A percentile compares a stretch with the other conserved stretches of the same genome.
Conservation (phyloP, 768 basidiomycete genomes). For the Lyophyllum semitale region DNA sequence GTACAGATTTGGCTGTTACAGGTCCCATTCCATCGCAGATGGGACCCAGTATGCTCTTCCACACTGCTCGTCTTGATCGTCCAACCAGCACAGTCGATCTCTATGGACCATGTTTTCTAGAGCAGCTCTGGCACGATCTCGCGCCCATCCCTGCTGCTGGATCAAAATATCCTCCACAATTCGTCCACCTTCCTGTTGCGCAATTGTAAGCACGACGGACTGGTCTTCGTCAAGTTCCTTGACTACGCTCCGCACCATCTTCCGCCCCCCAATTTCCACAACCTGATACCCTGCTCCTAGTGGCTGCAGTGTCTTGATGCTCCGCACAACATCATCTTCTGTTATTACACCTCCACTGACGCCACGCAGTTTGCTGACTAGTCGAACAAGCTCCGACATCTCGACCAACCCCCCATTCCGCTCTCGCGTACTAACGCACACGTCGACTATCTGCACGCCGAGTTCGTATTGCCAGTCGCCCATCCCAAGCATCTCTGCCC, state of each 20-base stretch:
- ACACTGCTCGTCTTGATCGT: constrained; percentile 75
- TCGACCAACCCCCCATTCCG: constrained; percentile 93
- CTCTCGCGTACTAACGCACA: constrained; percentile 86
- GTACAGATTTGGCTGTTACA: constrained; percentile 28
- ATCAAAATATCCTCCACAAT: constrained; percentile 68
- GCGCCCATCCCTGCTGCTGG: constrained; percentile 69
- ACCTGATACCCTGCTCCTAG: constrained; percentile 92
- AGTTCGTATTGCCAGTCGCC: constrained; percentile 97
- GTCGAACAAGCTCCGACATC: constrained; percentile 78
- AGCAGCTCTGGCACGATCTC: constrained; percentile 73
- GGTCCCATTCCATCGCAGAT: constrained; percentile 85
- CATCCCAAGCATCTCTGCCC: constrained; percentile 85
- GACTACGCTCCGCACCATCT: constrained; percentile 87
- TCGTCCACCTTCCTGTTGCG: constrained; percentile 66
- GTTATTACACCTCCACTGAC: constrained; percentile 71
- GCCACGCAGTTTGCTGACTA: constrained; percentile 77
- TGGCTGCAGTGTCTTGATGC: constrained; percentile 85
- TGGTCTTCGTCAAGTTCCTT: constrained; percentile 92
- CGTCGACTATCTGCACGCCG: constrained; percentile 92
- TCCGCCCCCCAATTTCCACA: constrained; percentile 68
- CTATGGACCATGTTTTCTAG: constrained; percentile 88
- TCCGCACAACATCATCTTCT: constrained; percentile 80
- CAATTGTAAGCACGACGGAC: constrained; percentile 75
- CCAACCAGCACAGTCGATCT: constrained; percentile 94
- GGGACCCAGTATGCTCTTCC: constrained; percentile 85